Conservation (phyloP, 1,139 yeast species). For the Geotrichum citri-aurantii region DNA sequence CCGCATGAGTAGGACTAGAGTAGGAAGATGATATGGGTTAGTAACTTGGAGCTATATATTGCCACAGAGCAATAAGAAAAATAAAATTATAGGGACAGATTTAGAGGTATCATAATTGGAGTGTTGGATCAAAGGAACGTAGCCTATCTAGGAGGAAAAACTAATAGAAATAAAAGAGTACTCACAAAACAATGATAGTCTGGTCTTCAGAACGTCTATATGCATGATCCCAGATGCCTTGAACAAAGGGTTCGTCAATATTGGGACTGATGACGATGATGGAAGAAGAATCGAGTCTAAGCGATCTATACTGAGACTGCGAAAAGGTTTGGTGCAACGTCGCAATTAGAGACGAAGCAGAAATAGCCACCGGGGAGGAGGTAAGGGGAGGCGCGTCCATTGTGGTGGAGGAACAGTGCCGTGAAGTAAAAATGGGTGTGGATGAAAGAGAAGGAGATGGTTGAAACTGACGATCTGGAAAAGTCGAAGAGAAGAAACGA, state of each 20-base stretch:
- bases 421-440: neutral
- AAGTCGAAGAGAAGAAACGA: neutral
- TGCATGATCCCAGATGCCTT: conserved; percentile 39
- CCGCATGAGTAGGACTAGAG: conserved; percentile 23
- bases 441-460: neutral
- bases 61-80: neutral
- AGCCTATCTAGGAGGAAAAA: neutral
- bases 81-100: too few species aligned
- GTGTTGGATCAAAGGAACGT: neutral
- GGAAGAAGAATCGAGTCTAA: conserved; percentile 34
- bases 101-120: neutral
- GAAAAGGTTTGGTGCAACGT: conserved; percentile 35
- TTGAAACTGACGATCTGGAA: neutral
- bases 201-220: conserved; percentile 39
- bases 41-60: neutral
- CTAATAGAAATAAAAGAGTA: conserved; percentile 1
- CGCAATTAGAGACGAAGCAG: conserved; percentile 35
- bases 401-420: neutral
- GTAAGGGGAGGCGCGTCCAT: conserved; percentile 33
- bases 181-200: conserved; percentile 34
- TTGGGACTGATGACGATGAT: conserved; percentile 31
- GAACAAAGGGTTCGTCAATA: conserved; percentile 33
- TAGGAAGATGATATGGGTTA: conserved; percentile 8
- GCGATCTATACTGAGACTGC: conserved; percentile 28
- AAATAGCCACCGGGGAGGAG: conserved; percentile 28